Conservation (phyloP, 83 land plant species). For the Picea mariana region DNA sequence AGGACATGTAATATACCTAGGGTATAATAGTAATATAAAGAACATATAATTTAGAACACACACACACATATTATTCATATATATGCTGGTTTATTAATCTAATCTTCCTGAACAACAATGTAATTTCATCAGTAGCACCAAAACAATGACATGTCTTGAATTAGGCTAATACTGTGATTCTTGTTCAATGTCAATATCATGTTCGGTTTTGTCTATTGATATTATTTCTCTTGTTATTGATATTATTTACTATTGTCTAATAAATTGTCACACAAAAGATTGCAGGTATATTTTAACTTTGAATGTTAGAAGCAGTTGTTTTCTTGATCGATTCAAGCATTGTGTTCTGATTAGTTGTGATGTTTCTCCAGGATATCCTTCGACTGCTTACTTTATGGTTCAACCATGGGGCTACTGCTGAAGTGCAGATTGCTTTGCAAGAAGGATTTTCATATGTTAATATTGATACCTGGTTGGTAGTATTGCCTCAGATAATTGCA, state of each 20-base stretch:
- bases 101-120: too few relatives aligned
- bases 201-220: not conserved
- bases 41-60: too few relatives aligned
- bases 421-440: conserved; percentile 88
- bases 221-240: not conserved
- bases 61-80: too few relatives aligned
- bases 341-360: not conserved
- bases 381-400: conserved; percentile 98
- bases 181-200: not conserved
- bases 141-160: too few relatives aligned
- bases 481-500: conserved; percentile 96
- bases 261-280: too few relatives aligned
- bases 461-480: conserved; percentile 94
- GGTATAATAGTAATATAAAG: too few relatives aligned
- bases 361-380: conserved; percentile 89
- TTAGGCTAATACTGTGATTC: not conserved
- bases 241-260: too few relatives aligned
- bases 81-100: too few relatives aligned
- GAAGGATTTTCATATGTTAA: conserved; percentile 83
- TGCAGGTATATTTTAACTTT: too few relatives aligned
- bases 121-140: too few relatives aligned
- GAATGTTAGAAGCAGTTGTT: not conserved
- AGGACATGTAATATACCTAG: too few relatives aligned
- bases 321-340: not conserved
- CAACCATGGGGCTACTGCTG: conserved; percentile 90